Evolutionary conservation across 1,139 yeast genomes (phyloP).

Genomic region (Blastobotrys ciferrii): DNA sequence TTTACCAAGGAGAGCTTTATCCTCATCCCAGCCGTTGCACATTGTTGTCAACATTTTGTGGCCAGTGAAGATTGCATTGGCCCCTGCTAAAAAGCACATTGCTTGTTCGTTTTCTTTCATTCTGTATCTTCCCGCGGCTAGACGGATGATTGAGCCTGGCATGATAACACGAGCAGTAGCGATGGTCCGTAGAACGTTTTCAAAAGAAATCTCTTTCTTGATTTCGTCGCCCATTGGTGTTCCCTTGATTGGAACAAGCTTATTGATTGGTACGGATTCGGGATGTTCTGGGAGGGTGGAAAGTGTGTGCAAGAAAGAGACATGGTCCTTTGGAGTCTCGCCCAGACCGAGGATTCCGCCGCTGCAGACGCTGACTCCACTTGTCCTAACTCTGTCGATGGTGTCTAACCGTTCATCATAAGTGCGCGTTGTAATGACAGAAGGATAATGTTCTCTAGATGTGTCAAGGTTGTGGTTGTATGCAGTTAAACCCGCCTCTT

Average conservation of each 20-base stretch:
- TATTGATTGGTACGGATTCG: slow-evolving; percentile 77
- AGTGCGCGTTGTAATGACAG: slow-evolving; percentile 64
- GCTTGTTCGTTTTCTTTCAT: slow-evolving; percentile 78
- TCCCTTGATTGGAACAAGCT: slow-evolving; percentile 75
- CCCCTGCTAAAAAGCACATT: slow-evolving; percentile 73
- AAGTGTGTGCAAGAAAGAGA: slow-evolving; percentile 65
- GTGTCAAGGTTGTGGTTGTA: slow-evolving; percentile 82
- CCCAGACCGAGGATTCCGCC: slow-evolving; percentile 83
- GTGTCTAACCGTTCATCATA: slow-evolving; percentile 71
- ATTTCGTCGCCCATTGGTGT: slow-evolving; percentile 62
- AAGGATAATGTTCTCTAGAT: slow-evolving; percentile 72
- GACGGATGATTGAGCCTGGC: slow-evolving; percentile 68
- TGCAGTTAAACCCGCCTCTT: slow-evolving; percentile 74
- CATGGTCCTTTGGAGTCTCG: slow-evolving; percentile 68
- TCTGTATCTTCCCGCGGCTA: slow-evolving; percentile 80
- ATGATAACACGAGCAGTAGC: slow-evolving; percentile 74
- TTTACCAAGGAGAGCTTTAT: slow-evolving; percentile 58
- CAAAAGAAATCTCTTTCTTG: slow-evolving; percentile 47
- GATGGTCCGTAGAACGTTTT: slow-evolving; percentile 62
- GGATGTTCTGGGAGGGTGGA: slow-evolving; percentile 70
- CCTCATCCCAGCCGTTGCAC: slow-evolving; percentile 87
- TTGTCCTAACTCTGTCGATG: slow-evolving; percentile 58
- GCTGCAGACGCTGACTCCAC: slow-evolving; percentile 71
- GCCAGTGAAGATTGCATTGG: slow-evolving; percentile 79
- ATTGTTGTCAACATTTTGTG: slow-evolving; percentile 78